Conservation (phyloP, 495 filamentous ascomycete genomes). For the Talaromyces thailandensis region DNA sequence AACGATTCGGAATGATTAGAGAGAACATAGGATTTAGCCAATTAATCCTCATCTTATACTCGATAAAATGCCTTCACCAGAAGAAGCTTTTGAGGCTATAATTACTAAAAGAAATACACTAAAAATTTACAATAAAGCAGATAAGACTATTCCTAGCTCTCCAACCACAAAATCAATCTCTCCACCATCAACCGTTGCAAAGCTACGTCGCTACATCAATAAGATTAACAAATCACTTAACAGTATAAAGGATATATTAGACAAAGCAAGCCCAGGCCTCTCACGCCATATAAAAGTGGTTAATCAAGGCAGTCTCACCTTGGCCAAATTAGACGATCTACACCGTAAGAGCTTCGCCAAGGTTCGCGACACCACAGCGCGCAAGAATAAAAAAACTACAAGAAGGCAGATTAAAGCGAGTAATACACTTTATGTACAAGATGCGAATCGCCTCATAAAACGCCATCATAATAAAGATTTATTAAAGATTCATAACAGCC, state of each 20-base stretch:
- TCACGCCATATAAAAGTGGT: neutral
- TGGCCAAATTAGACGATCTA: neutral
- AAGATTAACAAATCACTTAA: neutral
- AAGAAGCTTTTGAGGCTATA: no score
- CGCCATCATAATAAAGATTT: neutral
- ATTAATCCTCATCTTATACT: no score
- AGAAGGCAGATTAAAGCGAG: neutral
- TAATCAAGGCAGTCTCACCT: neutral
- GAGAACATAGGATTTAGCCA: no score
- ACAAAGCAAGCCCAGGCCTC: neutral
- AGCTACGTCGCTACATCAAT: neutral
- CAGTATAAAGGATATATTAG: neutral
- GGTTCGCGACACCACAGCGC: neutral
- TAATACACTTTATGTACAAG: neutral
- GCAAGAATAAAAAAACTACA: neutral
- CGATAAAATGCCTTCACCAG: no score
- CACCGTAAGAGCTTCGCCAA: neutral
- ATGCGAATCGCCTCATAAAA: constrained; percentile 4
- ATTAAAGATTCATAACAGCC: neutral
- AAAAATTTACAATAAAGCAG: neutral
- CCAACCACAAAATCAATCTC: neutral
- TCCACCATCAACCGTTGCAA: neutral
- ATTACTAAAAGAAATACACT: no score
- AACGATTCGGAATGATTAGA: no score
- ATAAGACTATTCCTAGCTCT: neutral